These are phyloP conservation scores for Candida khao-thaluensis DNA, from an alignment of 805 yeast genomes.

Conservation along the genomic window DNA sequence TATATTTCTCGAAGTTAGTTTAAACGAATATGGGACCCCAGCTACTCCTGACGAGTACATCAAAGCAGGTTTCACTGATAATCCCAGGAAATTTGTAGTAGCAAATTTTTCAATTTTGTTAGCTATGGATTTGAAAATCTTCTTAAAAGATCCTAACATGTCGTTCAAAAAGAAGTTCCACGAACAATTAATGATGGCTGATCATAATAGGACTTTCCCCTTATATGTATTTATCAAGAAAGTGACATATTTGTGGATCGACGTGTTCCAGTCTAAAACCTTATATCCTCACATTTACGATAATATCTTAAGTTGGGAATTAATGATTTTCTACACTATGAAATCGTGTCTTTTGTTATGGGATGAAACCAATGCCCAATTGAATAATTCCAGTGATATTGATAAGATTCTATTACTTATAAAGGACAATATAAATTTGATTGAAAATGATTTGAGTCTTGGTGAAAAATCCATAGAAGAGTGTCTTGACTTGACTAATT, in stretches of 20 bases:
- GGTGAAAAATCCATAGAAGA: slow-evolving; percentile 39
- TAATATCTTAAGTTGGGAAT: slow-evolving; percentile 49
- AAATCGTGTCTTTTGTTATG: slow-evolving; percentile 59
- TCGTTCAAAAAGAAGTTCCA: slow-evolving; percentile 60
- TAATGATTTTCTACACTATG: slow-evolving; percentile 56
- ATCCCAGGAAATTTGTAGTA: slow-evolving; percentile 43
- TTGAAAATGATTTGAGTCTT: slow-evolving; percentile 23
- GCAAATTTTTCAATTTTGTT: slow-evolving; percentile 49
- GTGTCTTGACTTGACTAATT: slow-evolving; percentile 41
- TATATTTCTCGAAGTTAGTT: slow-evolving; percentile 36
- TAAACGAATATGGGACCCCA: slow-evolving; percentile 43
- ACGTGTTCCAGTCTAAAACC: slow-evolving; percentile 27
- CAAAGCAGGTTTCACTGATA: slow-evolving; percentile 47
- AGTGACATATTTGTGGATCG: slow-evolving; percentile 37
- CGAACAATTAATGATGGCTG: slow-evolving; percentile 65
- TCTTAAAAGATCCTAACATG: slow-evolving; percentile 55
- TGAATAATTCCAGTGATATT: slow-evolving; percentile 46
- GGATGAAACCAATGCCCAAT: slow-evolving; percentile 58
- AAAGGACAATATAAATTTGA: slow-evolving; percentile 23
- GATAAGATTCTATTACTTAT: slow-evolving; percentile 50
- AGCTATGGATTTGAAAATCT: slow-evolving; percentile 53
- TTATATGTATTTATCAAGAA: slow-evolving; percentile 38
- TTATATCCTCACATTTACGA: slow-evolving; percentile 38
- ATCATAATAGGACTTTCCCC: slow-evolving; percentile 50
- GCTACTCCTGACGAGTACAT: slow-evolving; percentile 44